Base-by-base conservation (phyloP, 306 rosid species). In the Malus orientalis region DNA sequence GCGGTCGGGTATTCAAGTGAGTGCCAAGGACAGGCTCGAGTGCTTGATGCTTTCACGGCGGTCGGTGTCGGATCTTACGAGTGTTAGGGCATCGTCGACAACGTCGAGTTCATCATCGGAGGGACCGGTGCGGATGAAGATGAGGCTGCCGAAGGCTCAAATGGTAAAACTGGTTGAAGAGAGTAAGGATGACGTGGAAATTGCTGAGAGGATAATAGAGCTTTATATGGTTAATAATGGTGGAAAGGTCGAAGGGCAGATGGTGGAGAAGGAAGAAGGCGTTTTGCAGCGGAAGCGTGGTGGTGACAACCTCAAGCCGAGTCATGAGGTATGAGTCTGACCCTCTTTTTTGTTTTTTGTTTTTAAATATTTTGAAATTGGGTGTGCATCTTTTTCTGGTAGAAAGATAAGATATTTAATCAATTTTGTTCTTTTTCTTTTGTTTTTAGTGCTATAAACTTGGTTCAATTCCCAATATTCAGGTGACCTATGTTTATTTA, bases 1-100 rank as follows among this genome's bases (percentile, higher is more conserved):
- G 29, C 86, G 83, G 58, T 93, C 98, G 1, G 86, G 88, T 1
- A 75, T 91, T 3, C 85, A 86, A 1, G 73, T 85, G 83, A 84
- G 80, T 32, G 98, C 98, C 67, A 84, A 79, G 75, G 98, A 91
- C 62, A 86, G 93, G 72, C 97, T 93, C 8, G 97, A 93, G 22
- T 87, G 88, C 70, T 79, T 93, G 76, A 89, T 89, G 97, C 66
- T 93, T 6, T 90, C 97, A 0, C 87, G 92, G 49, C 83, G 98
- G 20, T 67, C 90, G 2, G 80, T 85, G 73, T 93, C 98, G 0
- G 97, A 89, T 76, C 27, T 93, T 6, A 13, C 94, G 1, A 18
- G 57, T 23, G 77, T 65, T 1, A 54, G 23, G 2, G 45, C 14
- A 3, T 27, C 20, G n/a, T 22, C 58, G 51, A n/a, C 13, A 85